Evolutionary conservation across 441 rosid species (phyloP), one percentile per base, ranked within the genome.

Genomic region (Populus tomentosa): DNA sequence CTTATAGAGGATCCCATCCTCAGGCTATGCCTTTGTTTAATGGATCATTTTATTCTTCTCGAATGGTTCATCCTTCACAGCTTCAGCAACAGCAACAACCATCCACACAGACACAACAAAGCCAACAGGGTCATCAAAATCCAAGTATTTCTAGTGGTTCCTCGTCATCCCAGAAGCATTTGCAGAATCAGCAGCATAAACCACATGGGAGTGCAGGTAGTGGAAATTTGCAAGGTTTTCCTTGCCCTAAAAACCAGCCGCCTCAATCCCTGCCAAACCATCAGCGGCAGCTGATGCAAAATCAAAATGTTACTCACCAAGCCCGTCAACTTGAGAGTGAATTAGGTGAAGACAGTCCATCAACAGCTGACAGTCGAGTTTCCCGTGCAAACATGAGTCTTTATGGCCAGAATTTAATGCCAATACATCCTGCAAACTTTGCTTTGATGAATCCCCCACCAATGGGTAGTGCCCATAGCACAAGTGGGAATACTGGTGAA

Each of bases 121-220:
- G 32, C 32, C 32, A 30, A 30, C 32, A 30, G 4, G 32, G 32
- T 30, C 32, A 30, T 30, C 32, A 30, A 30, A 30, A 30, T 30
- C 32, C 32, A 30, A 30, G 32, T 30, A 30, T 30, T 30, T 30
- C 4, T 30, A 30, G 32, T 30, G 32, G 84, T 67, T 89, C 95
- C 32, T 87, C 98, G 1, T 87, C 91, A 5, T 90, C 96, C 18
- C 96, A 89, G 75, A 96, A 94, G 85, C 96, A 92, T 77, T 74
- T 86, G 84, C 98, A 90, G 87, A 92, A 81, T 83, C 95, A 90
- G 80, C 98, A 86, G 85, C 92, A 83, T 80, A 87, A 91, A 81
- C 80, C 89, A 4, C 92, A 83, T 78, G 75, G 83, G 10, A 80
- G 78, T 78, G 81, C 80, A 42, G 67, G 79, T 13, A 85, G 72